Percentiles rank a stretch among this genome's conserved stretches.
phyloP scores from a whole-genome alignment of 176 grass and related monocot genomes.

The Phragmites australis region DNA sequence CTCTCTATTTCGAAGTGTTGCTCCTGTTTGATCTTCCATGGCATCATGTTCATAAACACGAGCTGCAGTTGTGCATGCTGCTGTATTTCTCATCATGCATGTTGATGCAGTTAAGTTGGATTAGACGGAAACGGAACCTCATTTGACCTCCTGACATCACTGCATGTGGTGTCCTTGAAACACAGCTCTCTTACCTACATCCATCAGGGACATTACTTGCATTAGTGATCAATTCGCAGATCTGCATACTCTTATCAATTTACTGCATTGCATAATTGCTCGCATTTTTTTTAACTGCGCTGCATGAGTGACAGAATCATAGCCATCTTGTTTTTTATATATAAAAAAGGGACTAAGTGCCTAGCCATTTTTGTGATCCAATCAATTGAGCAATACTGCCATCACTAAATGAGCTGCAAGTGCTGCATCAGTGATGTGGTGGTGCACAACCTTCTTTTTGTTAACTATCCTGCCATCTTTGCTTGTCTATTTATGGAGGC shows the following conservation, averaged over 20 bases:
- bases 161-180: not conserved
- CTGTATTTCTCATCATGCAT: not conserved
- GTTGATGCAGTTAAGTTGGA: not conserved
- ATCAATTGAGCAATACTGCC: not conserved
- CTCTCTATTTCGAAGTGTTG: not conserved
- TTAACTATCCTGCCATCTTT: conserved; percentile 21
- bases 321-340: not conserved
- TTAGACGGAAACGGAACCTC: not conserved
- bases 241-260: not conserved
- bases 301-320: not conserved
- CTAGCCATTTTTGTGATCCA: not conserved
- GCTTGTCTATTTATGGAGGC: conserved; percentile 23
- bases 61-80: not conserved
- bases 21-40: conserved; percentile 5
- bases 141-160: not conserved
- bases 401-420: conserved; percentile 22
- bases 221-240: conserved; percentile 4
- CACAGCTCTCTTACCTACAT: not conserved
- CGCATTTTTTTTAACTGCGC: no score
- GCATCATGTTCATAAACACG: conserved; percentile 18
- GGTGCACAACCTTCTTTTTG: not conserved
- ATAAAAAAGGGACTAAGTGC: not conserved
- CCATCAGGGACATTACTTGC: not conserved
- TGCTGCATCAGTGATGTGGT: not conserved
- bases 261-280: not conserved